Evolutionary conservation across 306 rosid genomes (phyloP), one percentile per base, ranked within the genome.

Genomic region (Vigna reflexopilosa): DNA sequence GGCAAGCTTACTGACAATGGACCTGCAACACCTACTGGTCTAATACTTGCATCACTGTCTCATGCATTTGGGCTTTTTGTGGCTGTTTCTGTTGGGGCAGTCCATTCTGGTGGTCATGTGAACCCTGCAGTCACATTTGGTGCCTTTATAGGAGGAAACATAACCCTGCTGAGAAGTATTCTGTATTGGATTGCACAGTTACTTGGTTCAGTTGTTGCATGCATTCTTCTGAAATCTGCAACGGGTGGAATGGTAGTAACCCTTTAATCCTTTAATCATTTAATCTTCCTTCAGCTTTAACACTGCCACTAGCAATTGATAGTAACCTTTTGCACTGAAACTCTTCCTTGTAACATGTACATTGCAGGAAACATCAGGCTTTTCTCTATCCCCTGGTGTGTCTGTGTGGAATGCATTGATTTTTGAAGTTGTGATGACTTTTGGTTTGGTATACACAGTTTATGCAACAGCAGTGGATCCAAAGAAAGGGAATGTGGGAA

Each of bases 41-140:
- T 93, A 5, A 73, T 93, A 70, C 86, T 85, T 12, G 90, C 97
- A 7, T 67, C 98, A 24, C n/a, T 91, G 19, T 85, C 97, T 16
- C 97, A 93, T 51, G 97, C 94, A 64, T 91, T 93, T 34, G 96
- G 93, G 0, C 87, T 90, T 6, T 80, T 90, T 36, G 97, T 91
- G 77, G 96, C 94, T 5, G 98, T 93, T 26, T 87, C 94, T 1
- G 88, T 91, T 16, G 97, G 93, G 9, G 94, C 98, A 57, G 91
- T 90, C 77, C 82, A 85, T 70, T 93, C 93, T 34, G 98, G 97
- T 3, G 98, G 97, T 6, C 98, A 93, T 78, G 93, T 93, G 38
- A 93, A 93, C 67, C 97, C 96, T 40, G 96, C 96, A 4, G 97
- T 93, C 61, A 93, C 96, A 8, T 90, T 91, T 70, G 97, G 97